A percentile compares a stretch with the other conserved stretches of the same genome.
These are phyloP conservation scores for Tothia fuscella DNA, from an alignment of 2,329 filamentous ascomycete species.

Conservation along the genomic window DNA sequence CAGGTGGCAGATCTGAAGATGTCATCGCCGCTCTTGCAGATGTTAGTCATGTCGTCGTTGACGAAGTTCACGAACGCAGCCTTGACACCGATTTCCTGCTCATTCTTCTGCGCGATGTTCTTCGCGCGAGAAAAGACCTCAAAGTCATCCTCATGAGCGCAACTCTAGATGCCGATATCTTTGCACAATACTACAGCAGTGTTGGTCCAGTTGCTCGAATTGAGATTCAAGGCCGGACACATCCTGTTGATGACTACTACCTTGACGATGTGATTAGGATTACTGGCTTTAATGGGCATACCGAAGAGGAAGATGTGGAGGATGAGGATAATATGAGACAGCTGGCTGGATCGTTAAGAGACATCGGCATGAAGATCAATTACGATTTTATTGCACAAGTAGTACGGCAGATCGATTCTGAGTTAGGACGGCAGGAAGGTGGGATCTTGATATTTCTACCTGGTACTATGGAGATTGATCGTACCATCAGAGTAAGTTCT, in stretches of 20 bases:
- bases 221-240: conserved; percentile 80
- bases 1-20: conserved; percentile 55
- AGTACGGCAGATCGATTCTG: conserved; percentile 67
- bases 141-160: conserved; percentile 95
- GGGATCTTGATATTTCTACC: conserved; percentile 94
- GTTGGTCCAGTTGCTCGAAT: conserved; percentile 63
- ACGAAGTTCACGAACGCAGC: conserved; percentile 93
- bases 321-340: conserved; percentile 32
- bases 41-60: conserved; percentile 88
- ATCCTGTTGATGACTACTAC: conserved; percentile 80
- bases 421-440: conserved; percentile 61
- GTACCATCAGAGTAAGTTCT: no score
- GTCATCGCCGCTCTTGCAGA: conserved; percentile 77
- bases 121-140: conserved; percentile 57
- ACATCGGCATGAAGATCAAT: conserved; percentile 67
- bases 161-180: conserved; percentile 78
- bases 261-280: conserved; percentile 76
- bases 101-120: conserved; percentile 72
- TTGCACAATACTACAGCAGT: conserved; percentile 69
- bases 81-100: conserved; percentile 91
- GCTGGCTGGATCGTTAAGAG: conserved; percentile 29
- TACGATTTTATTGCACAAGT: conserved; percentile 76
- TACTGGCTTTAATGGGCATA: conserved; percentile 44
- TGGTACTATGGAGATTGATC: conserved; percentile 81
- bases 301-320: conserved; percentile 36